phyloP scores from a whole-genome alignment of 176 grass and related monocot genomes.

The Otatea glauca region DNA sequence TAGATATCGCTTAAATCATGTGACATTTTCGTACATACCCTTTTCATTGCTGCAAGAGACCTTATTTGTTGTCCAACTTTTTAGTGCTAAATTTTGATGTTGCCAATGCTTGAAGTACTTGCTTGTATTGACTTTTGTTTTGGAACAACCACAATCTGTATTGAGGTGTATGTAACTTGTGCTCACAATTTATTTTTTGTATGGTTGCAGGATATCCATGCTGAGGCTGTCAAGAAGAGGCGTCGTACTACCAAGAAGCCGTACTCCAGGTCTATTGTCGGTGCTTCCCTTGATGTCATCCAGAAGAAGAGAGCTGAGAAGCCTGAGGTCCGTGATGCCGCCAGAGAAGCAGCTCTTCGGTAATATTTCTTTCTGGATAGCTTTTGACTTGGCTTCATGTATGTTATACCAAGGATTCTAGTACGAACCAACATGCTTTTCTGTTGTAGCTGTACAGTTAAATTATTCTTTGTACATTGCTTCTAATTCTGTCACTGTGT shows the following conservation, averaged over 20 bases:
- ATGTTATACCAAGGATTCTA: background rate
- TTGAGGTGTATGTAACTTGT: background rate
- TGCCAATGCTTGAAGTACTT: background rate
- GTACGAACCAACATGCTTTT: background rate
- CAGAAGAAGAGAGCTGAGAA: constrained; percentile 57
- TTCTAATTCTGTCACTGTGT: background rate
- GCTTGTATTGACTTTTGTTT: background rate
- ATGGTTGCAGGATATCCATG: constrained; percentile 39
- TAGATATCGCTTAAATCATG: background rate
- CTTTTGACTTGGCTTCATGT: background rate
- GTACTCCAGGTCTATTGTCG: constrained; percentile 46
- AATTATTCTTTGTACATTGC: background rate
- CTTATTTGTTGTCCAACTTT: background rate
- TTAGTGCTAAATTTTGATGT: background rate
- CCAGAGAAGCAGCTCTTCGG: constrained; percentile 48
- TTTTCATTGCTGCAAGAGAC: background rate
- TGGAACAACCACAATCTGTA: background rate
- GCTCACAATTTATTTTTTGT: background rate
- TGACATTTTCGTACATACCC: background rate
- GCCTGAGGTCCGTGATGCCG: constrained; percentile 48
- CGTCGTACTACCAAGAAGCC: constrained; percentile 44
- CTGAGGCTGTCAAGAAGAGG: constrained; percentile 48
- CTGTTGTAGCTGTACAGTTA: background rate
- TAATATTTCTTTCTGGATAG: constrained; percentile 9
- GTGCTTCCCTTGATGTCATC: constrained; percentile 46